Evolutionary conservation across 257 asterid genomes (phyloP).

Genomic region (Coffea canephora): DNA sequence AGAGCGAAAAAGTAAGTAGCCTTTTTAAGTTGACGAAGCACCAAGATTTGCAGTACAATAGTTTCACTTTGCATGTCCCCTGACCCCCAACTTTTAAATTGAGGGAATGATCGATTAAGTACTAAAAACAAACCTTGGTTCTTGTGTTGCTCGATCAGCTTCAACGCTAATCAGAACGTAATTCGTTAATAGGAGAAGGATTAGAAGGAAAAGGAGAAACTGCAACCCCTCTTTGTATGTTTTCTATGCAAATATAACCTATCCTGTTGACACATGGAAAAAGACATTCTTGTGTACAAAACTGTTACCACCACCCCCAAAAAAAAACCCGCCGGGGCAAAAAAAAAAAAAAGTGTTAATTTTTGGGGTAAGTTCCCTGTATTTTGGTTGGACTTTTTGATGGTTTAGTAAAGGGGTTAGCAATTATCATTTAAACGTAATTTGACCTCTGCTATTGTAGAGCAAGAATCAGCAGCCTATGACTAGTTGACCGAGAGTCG

Average conservation of each 20-base stretch:
- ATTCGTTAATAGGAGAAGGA: neutral
- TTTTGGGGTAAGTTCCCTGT: too few relatives aligned
- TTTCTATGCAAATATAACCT: neutral
- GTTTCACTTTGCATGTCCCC: slow-evolving; percentile 22
- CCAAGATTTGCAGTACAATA: slow-evolving; percentile 19
- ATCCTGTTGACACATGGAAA: neutral
- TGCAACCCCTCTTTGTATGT: neutral
- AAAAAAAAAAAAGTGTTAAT: too few relatives aligned
- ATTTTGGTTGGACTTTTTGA: too few relatives aligned
- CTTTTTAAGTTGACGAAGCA: slow-evolving; percentile 39
- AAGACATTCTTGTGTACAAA: neutral
- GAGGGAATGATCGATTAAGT: slow-evolving; percentile 11
- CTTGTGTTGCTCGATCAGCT: slow-evolving; percentile 9
- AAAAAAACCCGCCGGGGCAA: too few relatives aligned
- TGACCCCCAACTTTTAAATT: slow-evolving; percentile 4
- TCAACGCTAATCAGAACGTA: neutral
- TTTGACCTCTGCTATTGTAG: too few relatives aligned
- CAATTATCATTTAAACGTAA: too few relatives aligned
- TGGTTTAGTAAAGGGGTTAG: too few relatives aligned
- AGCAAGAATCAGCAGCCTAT: too few relatives aligned
- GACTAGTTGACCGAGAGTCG: too few relatives aligned
- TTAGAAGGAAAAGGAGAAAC: neutral
- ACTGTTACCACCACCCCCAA: too few relatives aligned
- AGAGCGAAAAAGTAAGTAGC: slow-evolving; percentile 32
- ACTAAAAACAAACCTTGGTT: slow-evolving; percentile 6